Evolutionary conservation across 768 basidiomycete genomes (phyloP).

Genomic region (Agaricus subrufescens): DNA sequence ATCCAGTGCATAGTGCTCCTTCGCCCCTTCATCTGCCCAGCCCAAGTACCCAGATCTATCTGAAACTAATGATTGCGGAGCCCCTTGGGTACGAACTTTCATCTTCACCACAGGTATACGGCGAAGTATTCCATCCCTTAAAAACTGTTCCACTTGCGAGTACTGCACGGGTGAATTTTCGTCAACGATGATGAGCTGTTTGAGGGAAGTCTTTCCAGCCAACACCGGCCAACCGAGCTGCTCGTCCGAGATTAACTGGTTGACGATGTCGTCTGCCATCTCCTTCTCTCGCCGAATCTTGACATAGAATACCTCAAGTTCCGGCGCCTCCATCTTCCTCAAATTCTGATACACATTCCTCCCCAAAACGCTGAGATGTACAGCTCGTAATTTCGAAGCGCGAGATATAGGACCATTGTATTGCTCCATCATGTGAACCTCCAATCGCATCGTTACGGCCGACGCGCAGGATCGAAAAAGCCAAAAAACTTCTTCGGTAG

Average conservation of each 20-base stretch:
- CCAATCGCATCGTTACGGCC: neutral
- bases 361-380: slow-evolving; percentile 1
- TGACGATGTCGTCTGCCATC: neutral
- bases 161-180: neutral
- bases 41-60: no score
- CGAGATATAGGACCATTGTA: neutral
- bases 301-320: slow-evolving; percentile 5
- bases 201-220: neutral
- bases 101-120: neutral
- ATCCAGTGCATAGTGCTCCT: no score
- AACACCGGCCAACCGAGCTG: neutral
- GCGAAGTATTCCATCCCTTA: neutral
- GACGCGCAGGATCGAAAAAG: slow-evolving; percentile 5
- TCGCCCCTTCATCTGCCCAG: no score
- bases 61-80: no score
- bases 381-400: neutral
- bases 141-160: neutral
- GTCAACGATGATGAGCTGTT: neutral
- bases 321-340: slow-evolving; percentile 5
- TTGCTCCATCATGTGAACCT: neutral
- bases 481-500: slow-evolving; percentile 4
- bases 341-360: slow-evolving; percentile 1
- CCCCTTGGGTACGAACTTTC: no score
- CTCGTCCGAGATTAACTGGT: neutral
- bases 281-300: neutral